phyloP scores from a whole-genome alignment of 2,329 filamentous ascomycete species.

The Purpureocillium lavendulum region DNA sequence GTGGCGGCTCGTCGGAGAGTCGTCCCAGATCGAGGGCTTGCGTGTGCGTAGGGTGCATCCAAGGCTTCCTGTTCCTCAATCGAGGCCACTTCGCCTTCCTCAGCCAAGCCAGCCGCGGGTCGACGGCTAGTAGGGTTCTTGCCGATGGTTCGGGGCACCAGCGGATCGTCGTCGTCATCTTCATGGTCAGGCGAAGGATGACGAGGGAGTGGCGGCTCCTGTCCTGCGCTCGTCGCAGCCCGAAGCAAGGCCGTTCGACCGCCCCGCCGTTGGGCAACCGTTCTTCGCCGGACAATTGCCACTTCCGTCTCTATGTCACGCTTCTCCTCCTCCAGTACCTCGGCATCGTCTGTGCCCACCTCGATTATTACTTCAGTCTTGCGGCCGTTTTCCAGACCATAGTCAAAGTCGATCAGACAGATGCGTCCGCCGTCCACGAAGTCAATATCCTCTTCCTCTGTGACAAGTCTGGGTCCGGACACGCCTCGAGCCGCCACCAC shows the following conservation, averaged over 20 bases:
- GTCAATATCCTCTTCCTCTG: constrained; percentile 63
- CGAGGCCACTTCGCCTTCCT: constrained; percentile 36
- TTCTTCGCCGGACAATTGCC: constrained; percentile 67
- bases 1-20: constrained; percentile 66
- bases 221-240: constrained; percentile 34
- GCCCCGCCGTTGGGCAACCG: constrained; percentile 55
- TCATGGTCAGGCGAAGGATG: constrained; percentile 19
- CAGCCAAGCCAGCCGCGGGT: constrained; percentile 14
- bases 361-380: constrained; percentile 59
- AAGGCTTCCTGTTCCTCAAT: constrained; percentile 53
- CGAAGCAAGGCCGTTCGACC: constrained; percentile 39
- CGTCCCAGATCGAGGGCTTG: constrained; percentile 59
- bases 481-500: constrained; percentile 68
- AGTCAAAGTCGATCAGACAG: constrained; percentile 66
- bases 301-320: constrained; percentile 71
- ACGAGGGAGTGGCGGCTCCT: constrained; percentile 17
- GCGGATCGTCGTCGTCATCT: constrained; percentile 40
- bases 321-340: constrained; percentile 63
- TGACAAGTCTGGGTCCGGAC: constrained; percentile 44
- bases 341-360: constrained; percentile 61
- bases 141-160: constrained; percentile 41
- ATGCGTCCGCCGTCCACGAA: constrained; percentile 74
- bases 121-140: constrained; percentile 11
- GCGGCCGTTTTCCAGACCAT: constrained; percentile 45
- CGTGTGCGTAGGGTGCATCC: constrained; percentile 66